These are phyloP conservation scores for Zanthoxylum bungeanum DNA, from an alignment of 345 rosid genomes.

Conservation along the genomic window DNA sequence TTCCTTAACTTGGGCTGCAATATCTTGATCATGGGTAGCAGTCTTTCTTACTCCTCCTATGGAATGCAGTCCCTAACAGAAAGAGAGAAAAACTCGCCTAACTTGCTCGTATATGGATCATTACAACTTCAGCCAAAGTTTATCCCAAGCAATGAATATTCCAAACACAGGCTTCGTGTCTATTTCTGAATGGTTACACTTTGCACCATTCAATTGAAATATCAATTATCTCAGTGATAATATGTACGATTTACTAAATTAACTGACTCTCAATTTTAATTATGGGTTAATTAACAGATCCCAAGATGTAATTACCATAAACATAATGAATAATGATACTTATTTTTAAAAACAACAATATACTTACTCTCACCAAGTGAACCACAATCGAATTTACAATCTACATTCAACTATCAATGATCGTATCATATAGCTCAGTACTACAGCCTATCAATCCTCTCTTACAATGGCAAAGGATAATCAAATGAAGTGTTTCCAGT, in stretches of 20 bases:
- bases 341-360: too few species aligned
- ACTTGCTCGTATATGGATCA: conserved; percentile 61
- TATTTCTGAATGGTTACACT: neutral
- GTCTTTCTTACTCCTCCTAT: too few species aligned
- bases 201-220: neutral
- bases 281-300: neutral
- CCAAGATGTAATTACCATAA: too few species aligned
- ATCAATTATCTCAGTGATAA: neutral
- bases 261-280: neutral
- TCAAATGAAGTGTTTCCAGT: too few species aligned
- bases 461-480: neutral
- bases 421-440: neutral
- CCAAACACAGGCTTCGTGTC: too few species aligned
- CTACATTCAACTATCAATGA: neutral
- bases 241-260: too few species aligned
- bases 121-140: neutral
- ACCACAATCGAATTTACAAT: neutral
- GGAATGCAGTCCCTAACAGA: too few species aligned
- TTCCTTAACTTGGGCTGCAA: too few species aligned
- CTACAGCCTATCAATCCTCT: neutral
- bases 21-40: too few species aligned
- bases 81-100: conserved; percentile 47
- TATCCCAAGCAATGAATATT: neutral
- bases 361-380: too few species aligned
- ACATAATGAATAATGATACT: too few species aligned